Base-by-base conservation (phyloP, 768 basidiomycete genomes). In the Pisolithus microcarpus region DNA sequence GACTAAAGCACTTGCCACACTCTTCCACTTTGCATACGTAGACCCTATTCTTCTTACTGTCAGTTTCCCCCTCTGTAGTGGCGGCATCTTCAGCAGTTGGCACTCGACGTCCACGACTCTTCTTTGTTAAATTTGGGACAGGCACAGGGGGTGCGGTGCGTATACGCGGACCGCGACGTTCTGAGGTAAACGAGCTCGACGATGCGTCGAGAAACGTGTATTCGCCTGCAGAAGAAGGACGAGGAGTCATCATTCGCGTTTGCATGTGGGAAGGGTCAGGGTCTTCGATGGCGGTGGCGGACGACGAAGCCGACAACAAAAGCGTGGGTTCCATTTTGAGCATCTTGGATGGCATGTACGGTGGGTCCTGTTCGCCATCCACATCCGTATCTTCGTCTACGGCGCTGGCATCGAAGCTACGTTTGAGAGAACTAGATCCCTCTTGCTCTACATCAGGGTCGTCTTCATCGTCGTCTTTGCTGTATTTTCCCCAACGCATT, bases 111-210 rank as follows among this genome's bases (percentile, higher is more conserved):
- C 87, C 87, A 48, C 87, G 80, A 58, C 83, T 85, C 70, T 85
- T 87, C 73, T 88, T 89, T 42, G 82, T 88, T 54, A 89, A 62
- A 65, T 86, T 84, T 34, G 86, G 85, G 38, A 87, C 84, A 11
- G 85, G 85, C 24, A 82, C 73, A 21, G 85, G 85, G 43, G 81
- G 75, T 6, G 75, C 72, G 10, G 76, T 75, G 51, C 79, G 77
- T 57, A 78, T 72, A 40, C 75, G 75, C 18, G 78, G 72, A 49
- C 72, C 69, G 40, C 75, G 74, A 37, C 67, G 67, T 37, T 74
- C 75, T n/a, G 66, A 59, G 0, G 65, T 64, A 46, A 67, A 67
- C 2, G 66, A 67, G 43, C 68, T 68, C 31, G 67, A 67, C 4
- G 66, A 69, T 38, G 66, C 67, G 19, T 67, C 66, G 39, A 67